Percentiles rank a stretch among this genome's conserved stretches.
Evolutionary conservation across 2,329 filamentous ascomycete genomes (phyloP).

Genomic region (Graphiopsis chlorocephala): DNA sequence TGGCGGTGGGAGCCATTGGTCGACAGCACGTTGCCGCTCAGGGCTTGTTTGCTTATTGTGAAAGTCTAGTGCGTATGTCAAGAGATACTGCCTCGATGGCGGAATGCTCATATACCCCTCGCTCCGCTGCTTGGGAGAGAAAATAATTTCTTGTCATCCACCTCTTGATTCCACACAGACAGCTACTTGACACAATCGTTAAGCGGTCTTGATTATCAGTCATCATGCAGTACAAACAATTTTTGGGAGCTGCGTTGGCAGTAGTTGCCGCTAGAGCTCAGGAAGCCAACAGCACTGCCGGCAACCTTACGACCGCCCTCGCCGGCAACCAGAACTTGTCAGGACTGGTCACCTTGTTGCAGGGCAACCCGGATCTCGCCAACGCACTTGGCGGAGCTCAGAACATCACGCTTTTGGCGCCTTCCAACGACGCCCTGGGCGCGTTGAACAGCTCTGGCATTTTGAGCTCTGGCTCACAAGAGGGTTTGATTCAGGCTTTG

Average conservation of each 20-base stretch:
- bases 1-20: conserved; percentile 3
- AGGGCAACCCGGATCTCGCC: conserved; percentile 37
- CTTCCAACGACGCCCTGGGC: conserved; percentile 51
- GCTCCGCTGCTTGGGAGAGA: background rate
- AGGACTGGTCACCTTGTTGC: conserved; percentile 37
- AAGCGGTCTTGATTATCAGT: background rate
- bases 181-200: background rate
- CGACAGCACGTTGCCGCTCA: background rate
- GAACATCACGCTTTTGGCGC: conserved; percentile 60
- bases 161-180: background rate
- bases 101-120: conserved; percentile 8
- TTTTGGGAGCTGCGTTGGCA: conserved; percentile 37
- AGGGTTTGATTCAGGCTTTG: conserved; percentile 43
- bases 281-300: conserved; percentile 8
- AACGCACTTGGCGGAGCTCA: conserved; percentile 37
- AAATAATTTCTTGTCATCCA: background rate
- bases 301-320: conserved; percentile 34
- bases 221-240: conserved; percentile 40
- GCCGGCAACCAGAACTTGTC: conserved; percentile 34
- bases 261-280: conserved; percentile 36
- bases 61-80: conserved; percentile 15
- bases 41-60: conserved; percentile 9
- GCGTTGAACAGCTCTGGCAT: conserved; percentile 36
- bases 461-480: conserved; percentile 32
- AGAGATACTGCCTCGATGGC: conserved; percentile 5